These are phyloP conservation scores for Platanthera guangdongensis DNA, from an alignment of 106 monocot species.

Conservation along the genomic window DNA sequence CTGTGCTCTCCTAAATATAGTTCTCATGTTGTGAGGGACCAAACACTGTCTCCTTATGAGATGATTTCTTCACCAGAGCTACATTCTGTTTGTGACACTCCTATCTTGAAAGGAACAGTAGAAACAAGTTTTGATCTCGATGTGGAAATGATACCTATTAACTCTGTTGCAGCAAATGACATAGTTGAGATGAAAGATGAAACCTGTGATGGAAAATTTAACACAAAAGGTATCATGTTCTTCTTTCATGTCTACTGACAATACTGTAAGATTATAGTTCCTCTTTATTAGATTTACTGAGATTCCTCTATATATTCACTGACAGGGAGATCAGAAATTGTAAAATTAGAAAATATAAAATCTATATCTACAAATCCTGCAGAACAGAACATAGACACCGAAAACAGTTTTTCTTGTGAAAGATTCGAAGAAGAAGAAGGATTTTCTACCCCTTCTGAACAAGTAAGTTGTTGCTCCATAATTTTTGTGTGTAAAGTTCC, in stretches of 20 bases:
- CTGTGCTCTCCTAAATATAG: conserved; percentile 23
- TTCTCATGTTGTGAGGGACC: conserved; percentile 21
- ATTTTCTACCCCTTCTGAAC: conserved; percentile 7
- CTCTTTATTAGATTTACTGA: conserved; percentile 2
- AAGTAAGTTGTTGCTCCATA: conserved; percentile 23
- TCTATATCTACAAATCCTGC: conserved; percentile 1
- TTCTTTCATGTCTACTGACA: not conserved
- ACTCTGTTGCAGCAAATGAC: not conserved
- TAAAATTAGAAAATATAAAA: conserved; percentile 1
- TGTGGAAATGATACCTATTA: conserved; percentile 5
- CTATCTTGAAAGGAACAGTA: conserved; percentile 3
- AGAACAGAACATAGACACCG: not conserved
- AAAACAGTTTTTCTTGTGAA: conserved; percentile 12
- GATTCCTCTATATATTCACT: conserved; percentile 1
- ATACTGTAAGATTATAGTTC: not conserved
- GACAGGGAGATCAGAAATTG: conserved; percentile 17
- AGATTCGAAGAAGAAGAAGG: conserved; percentile 16
- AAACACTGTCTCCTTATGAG: conserved; percentile 5
- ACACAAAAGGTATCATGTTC: conserved; percentile 16
- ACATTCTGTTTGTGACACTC: conserved; percentile 17
- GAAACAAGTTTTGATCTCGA: not conserved
- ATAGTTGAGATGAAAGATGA: conserved; percentile 8
- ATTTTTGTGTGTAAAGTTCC: not conserved
- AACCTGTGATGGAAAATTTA: conserved; percentile 1
- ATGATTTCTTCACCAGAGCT: conserved; percentile 5